Percentiles rank a stretch among this genome's conserved stretches.
phyloP scores from a whole-genome alignment of 31 red algal genomes.

The Odonthalia washingtoniensis region DNA sequence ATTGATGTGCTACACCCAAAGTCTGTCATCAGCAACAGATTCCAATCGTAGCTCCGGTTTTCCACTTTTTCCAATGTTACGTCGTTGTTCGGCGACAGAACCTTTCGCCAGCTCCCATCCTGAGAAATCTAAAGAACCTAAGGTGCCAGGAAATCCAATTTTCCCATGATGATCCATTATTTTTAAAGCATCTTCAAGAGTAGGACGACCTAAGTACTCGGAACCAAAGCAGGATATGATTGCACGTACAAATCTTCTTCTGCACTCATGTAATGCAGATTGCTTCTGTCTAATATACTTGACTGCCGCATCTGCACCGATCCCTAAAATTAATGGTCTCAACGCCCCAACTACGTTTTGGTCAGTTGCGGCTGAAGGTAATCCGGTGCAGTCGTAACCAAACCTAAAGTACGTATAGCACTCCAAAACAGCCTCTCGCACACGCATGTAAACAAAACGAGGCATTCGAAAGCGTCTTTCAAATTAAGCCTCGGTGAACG shows the following conservation, averaged over 20 bases:
- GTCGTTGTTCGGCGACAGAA: not conserved
- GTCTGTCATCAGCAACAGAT: not conserved
- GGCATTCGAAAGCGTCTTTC: too few species aligned
- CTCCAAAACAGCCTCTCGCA: not conserved
- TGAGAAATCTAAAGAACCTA: not conserved
- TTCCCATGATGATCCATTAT: not conserved
- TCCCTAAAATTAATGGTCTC: too few species aligned
- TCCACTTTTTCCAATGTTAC: not conserved
- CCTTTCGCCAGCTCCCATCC: slow-evolving; percentile 1
- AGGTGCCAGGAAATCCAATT: not conserved
- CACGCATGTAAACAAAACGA: not conserved
- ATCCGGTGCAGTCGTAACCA: slow-evolving; percentile 8
- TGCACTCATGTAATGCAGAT: not conserved
- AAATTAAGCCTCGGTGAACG: slow-evolving; percentile 15
- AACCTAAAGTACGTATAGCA: slow-evolving; percentile 24
- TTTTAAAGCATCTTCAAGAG: not conserved
- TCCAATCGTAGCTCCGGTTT: not conserved
- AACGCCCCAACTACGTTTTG: too few species aligned
- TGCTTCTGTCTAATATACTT: not conserved
- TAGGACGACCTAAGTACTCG: not conserved
- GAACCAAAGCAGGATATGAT: not conserved
- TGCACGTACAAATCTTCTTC: slow-evolving; percentile 25
- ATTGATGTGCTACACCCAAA: too few species aligned
- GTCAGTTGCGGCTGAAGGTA: too few species aligned
- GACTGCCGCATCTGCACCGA: too few species aligned